Conservation (phyloP, 371 early-diverging fungal genomes). For the Rhizomucor miehei region DNA sequence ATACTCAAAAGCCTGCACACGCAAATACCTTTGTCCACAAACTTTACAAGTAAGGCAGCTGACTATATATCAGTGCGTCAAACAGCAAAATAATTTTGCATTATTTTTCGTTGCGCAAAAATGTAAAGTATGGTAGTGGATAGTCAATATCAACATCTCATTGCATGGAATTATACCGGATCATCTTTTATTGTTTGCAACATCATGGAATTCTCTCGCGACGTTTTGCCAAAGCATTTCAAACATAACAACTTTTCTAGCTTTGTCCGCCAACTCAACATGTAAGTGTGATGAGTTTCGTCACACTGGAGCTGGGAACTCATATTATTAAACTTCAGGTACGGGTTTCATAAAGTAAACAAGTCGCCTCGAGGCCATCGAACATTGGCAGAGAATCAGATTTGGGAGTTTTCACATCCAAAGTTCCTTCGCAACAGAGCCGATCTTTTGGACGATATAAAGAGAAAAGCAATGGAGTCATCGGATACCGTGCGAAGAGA, state of each 20-base stretch:
- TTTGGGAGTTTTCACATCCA: slow-evolving; percentile 62
- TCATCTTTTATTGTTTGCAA: slow-evolving; percentile 90
- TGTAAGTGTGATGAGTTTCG: slow-evolving; percentile 53
- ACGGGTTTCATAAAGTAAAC: slow-evolving; percentile 72
- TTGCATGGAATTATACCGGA: slow-evolving; percentile 82
- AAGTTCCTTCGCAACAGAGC: slow-evolving; percentile 55
- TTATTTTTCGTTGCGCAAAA: not conserved
- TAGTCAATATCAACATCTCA: slow-evolving; percentile 72
- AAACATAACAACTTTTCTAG: slow-evolving; percentile 85
- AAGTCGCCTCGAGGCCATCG: slow-evolving; percentile 74
- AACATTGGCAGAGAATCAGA: slow-evolving; percentile 72
- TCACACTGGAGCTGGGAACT: not conserved
- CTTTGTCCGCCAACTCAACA: slow-evolving; percentile 89
- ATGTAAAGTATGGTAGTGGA: slow-evolving; percentile 76
- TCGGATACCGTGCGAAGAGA: slow-evolving; percentile 69
- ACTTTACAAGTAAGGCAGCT: slow-evolving; percentile 16
- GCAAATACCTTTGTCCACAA: slow-evolving; percentile 24
- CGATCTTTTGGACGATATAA: slow-evolving; percentile 54
- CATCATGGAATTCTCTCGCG: slow-evolving; percentile 84
- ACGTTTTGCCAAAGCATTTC: slow-evolving; percentile 75
- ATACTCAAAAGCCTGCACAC: slow-evolving; percentile 13
- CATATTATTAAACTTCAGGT: slow-evolving; percentile 26
- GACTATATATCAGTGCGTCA: not conserved
- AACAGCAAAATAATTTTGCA: not conserved
- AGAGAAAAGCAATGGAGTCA: slow-evolving; percentile 71